These are phyloP conservation scores for Plicaturopsis crispa DNA, from an alignment of 768 basidiomycete genomes.

Conservation along the genomic window DNA sequence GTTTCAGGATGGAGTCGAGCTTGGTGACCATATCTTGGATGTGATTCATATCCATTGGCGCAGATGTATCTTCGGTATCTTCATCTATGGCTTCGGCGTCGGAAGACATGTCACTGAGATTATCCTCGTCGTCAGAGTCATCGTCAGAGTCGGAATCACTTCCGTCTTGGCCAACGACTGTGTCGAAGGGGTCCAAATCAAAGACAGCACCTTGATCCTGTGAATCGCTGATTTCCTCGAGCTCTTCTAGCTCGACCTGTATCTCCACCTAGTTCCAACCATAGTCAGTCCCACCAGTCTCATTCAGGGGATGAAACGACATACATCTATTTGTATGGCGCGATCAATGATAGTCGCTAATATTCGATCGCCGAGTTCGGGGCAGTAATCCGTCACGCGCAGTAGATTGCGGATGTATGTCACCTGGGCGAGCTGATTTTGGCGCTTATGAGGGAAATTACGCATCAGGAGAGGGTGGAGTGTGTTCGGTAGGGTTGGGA, in stretches of 20 bases:
- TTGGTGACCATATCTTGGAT: slow-evolving; percentile 88
- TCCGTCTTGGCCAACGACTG: slow-evolving; percentile 70
- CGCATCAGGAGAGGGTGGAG: slow-evolving; percentile 78
- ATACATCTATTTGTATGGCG: slow-evolving; percentile 92
- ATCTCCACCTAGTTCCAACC: slow-evolving; percentile 74
- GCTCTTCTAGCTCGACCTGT: slow-evolving; percentile 89
- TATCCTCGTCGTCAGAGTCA: slow-evolving; percentile 42
- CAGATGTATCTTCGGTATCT: slow-evolving; percentile 24
- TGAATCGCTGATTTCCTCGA: slow-evolving; percentile 56
- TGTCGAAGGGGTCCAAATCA: slow-evolving; percentile 82
- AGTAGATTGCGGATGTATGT: slow-evolving; percentile 91
- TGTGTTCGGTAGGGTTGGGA: slow-evolving; percentile 87
- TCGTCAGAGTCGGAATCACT: slow-evolving; percentile 50
- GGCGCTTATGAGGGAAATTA: slow-evolving; percentile 91
- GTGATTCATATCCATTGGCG: slow-evolving; percentile 50
- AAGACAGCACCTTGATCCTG: slow-evolving; percentile 53
- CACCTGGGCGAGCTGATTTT: slow-evolving; percentile 67
- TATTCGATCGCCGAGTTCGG: slow-evolving; percentile 78
- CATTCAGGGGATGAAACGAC: slow-evolving; percentile 20
- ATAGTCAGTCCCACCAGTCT: background rate
- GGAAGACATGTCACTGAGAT: slow-evolving; percentile 72
- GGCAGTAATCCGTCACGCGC: slow-evolving; percentile 77
- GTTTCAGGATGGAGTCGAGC: slow-evolving; percentile 78
- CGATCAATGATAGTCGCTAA: slow-evolving; percentile 85
- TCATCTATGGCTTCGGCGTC: slow-evolving; percentile 48